Evolutionary conservation across 2,329 filamentous ascomycete species (phyloP).

Genomic region (Tricladium varicosporioides): DNA sequence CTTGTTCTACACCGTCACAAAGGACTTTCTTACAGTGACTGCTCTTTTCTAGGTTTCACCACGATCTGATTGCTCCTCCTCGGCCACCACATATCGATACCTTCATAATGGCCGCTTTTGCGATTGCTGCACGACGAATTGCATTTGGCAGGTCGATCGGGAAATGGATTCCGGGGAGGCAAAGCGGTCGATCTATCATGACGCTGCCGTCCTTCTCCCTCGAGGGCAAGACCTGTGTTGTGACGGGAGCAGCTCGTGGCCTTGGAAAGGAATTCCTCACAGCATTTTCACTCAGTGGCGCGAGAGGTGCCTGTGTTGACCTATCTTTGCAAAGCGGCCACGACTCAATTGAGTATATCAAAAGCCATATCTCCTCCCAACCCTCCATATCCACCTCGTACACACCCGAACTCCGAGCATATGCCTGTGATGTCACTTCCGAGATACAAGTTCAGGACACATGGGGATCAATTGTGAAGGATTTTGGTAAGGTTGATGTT

Average conservation of each 20-base stretch:
- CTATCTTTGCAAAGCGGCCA: conserved; percentile 17
- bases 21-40: not conserved
- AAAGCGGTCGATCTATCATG: conserved; percentile 17
- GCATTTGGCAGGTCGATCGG: not conserved
- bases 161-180: not conserved
- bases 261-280: conserved; percentile 49
- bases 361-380: conserved; percentile 26
- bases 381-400: conserved; percentile 19
- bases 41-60: not conserved
- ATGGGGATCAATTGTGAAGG: conserved; percentile 37
- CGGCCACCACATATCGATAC: not conserved
- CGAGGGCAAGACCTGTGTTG: conserved; percentile 42
- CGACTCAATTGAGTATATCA: conserved; percentile 33
- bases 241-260: conserved; percentile 51
- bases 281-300: conserved; percentile 33
- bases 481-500: conserved; percentile 38
- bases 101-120: not conserved
- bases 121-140: not conserved
- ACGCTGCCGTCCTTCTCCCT: conserved; percentile 41
- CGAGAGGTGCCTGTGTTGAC: conserved; percentile 27
- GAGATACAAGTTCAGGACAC: conserved; percentile 38
- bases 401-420: conserved; percentile 35
- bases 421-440: conserved; percentile 39
- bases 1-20: not conserved
- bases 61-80: not conserved